A percentile compares a stretch with the other conserved stretches of the same genome.
These are phyloP conservation scores for Aspergillus alliaceus DNA, from an alignment of 2,329 filamentous ascomycete species.

Conservation along the genomic window DNA sequence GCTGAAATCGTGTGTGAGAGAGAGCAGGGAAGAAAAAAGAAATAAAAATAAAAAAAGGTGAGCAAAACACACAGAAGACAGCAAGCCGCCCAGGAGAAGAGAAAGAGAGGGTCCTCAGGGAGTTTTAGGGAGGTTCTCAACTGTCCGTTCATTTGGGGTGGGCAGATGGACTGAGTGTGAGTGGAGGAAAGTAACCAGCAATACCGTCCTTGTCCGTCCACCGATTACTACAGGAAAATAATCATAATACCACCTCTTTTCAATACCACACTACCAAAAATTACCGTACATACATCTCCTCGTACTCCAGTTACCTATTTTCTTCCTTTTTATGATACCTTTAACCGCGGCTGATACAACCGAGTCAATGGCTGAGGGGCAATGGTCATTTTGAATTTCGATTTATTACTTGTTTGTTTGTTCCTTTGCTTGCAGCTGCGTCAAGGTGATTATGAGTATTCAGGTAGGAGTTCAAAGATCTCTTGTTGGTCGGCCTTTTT, in stretches of 20 bases:
- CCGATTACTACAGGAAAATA: not conserved
- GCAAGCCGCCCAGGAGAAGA: not conserved
- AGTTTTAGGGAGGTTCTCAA: slow-evolving; percentile 13
- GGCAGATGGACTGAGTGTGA: slow-evolving; percentile 3
- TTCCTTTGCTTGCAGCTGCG: not conserved
- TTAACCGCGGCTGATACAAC: not conserved
- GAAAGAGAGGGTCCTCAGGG: slow-evolving; percentile 6
- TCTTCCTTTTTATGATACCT: too few species aligned
- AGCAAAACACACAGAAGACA: not conserved
- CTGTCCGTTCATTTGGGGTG: slow-evolving; percentile 5
- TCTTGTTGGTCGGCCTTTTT: not conserved
- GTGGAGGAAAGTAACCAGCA: slow-evolving; percentile 2
- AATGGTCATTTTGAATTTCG: not conserved
- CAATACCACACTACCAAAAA: not conserved
- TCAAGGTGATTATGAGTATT: not conserved
- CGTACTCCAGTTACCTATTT: not conserved
- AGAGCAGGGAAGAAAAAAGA: too few species aligned
- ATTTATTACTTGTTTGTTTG: not conserved
- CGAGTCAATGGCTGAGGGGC: not conserved
- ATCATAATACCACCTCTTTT: too few species aligned
- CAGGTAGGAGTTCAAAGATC: not conserved
- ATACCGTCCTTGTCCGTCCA: slow-evolving; percentile 5
- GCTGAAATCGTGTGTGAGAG: not conserved
- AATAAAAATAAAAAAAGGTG: slow-evolving; percentile 2
- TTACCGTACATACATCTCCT: too few species aligned